Conservation (phyloP, 805 yeast genomes). For the Nakazawaea ishiwadae region DNA sequence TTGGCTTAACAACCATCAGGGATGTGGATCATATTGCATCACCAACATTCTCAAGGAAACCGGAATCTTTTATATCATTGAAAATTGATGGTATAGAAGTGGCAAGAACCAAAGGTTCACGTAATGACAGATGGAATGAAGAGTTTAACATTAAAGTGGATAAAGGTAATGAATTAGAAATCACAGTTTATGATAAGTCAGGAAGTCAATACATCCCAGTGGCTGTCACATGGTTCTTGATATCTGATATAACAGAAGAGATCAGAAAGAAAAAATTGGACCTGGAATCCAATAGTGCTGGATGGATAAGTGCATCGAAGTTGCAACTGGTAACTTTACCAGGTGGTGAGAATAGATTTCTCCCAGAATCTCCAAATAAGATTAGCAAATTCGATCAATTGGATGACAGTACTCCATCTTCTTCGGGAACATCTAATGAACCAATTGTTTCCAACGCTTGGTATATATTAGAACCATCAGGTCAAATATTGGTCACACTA, state of each 20-base stretch:
- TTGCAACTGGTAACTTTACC: slow-evolving; percentile 22
- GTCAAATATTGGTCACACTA: slow-evolving; percentile 74
- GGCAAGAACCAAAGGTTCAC: slow-evolving; percentile 68
- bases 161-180: slow-evolving; percentile 87
- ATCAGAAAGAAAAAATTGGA: slow-evolving; percentile 85
- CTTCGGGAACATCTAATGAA: slow-evolving; percentile 13
- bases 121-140: slow-evolving; percentile 81
- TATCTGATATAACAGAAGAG: slow-evolving; percentile 92
- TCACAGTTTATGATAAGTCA: slow-evolving; percentile 78
- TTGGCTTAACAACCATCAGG: slow-evolving; percentile 71
- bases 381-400: slow-evolving; percentile 6
- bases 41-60: slow-evolving; percentile 70
- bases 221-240: slow-evolving; percentile 85
- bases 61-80: slow-evolving; percentile 72
- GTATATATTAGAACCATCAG: slow-evolving; percentile 92
- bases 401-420: slow-evolving; percentile 1
- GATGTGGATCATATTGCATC: slow-evolving; percentile 92
- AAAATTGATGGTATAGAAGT: slow-evolving; percentile 87
- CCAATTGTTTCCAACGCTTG: slow-evolving; percentile 62
- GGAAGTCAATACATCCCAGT: slow-evolving; percentile 74
- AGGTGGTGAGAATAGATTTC: neutral
- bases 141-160: slow-evolving; percentile 77
- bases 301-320: slow-evolving; percentile 85
- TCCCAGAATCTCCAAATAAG: slow-evolving; percentile 3
- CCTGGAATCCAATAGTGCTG: slow-evolving; percentile 62